Conservation (phyloP, 345 rosid species). For the Lepidium aucheri region DNA sequence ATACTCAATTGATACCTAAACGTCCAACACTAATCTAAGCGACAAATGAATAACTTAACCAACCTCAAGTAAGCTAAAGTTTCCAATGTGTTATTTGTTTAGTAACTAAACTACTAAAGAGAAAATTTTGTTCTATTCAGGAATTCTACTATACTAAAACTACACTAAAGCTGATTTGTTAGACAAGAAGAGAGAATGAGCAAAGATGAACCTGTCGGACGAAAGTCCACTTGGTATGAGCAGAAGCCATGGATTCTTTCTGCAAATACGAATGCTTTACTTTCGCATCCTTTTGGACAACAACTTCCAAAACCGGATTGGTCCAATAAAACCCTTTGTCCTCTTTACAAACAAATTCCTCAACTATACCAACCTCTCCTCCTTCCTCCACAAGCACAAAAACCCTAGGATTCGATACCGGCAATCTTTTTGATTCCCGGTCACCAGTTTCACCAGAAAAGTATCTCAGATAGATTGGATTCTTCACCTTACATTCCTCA, state of each 20-base stretch:
- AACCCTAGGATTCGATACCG: constrained; percentile 88
- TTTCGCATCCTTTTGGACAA: constrained; percentile 52
- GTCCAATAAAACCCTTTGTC: constrained; percentile 62
- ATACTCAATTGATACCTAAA: neutral
- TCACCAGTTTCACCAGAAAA: constrained; percentile 57
- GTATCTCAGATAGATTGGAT: constrained; percentile 65
- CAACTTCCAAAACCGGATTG: constrained; percentile 67
- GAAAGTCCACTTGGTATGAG: constrained; percentile 86
- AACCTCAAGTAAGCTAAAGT: neutral
- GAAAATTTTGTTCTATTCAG: neutral
- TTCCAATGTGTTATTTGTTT: neutral
- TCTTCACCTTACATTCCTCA: constrained; percentile 57
- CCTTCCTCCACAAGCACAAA: constrained; percentile 70
- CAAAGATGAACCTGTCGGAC: constrained; percentile 55
- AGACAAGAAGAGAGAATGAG: neutral
- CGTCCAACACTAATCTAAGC: neutral
- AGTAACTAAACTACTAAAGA: neutral
- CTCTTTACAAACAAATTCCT: constrained; percentile 57
- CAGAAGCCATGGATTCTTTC: constrained; percentile 62
- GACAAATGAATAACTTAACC: neutral
- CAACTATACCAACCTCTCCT: constrained; percentile 70
- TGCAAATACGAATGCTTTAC: constrained; percentile 80
- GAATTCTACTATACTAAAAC: neutral
- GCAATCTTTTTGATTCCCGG: constrained; percentile 43
- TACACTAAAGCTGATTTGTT: neutral